Conservation (phyloP, 73 alveolate genomes). For the Paramecium caudatum region DNA sequence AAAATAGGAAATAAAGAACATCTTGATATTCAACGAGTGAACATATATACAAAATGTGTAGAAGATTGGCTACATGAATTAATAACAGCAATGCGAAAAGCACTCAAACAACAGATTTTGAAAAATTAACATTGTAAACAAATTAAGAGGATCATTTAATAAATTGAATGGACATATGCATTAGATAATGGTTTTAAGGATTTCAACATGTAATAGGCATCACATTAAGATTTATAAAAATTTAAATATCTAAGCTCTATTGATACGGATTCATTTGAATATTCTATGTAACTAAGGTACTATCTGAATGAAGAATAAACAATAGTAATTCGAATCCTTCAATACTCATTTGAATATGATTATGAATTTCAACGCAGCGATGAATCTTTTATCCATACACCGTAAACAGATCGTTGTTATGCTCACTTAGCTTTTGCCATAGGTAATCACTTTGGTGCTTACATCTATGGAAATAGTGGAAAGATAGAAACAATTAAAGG, state of each 20-base stretch:
- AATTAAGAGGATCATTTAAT: neutral
- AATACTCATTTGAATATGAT: neutral
- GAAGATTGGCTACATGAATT: constrained; percentile 51
- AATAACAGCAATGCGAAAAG: neutral
- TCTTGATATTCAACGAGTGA: neutral
- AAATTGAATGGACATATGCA: constrained; percentile 7
- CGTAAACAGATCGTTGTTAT: constrained; percentile 45
- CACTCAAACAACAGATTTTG: neutral
- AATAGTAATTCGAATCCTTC: neutral
- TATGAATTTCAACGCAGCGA: neutral
- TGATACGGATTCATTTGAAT: neutral
- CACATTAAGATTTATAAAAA: neutral
- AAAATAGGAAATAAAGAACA: neutral
- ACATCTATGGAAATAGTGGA: constrained; percentile 6
- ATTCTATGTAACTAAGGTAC: neutral
- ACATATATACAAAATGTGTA: neutral
- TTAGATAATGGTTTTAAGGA: constrained; percentile 14
- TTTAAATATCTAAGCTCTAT: neutral
- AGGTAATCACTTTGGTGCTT: neutral
- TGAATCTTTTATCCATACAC: neutral
- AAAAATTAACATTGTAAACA: neutral
- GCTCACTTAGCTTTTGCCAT: constrained; percentile 34
- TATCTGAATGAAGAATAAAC: constrained; percentile 2
- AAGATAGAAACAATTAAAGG: neutral
- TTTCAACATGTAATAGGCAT: too few species aligned